A percentile compares a stretch with the other conserved stretches of the same genome.
Conservation (phyloP, 164 flowering plant genomes). For the Chimonanthus praecox region DNA sequence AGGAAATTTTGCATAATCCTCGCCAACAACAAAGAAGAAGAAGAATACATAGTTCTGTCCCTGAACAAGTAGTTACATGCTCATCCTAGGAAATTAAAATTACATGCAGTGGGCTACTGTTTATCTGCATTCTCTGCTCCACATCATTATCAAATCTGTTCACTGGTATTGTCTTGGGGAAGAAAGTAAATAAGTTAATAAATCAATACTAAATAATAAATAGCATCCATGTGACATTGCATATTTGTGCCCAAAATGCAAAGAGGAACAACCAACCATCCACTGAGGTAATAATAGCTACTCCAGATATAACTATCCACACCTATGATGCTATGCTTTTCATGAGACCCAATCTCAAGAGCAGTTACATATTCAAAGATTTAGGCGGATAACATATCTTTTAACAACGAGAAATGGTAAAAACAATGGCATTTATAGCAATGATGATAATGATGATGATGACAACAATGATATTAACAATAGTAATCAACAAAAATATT, state of each 20-base stretch:
- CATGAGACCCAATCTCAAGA: neutral
- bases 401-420: neutral
- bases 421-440: neutral
- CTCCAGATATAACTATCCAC: neutral
- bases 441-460: neutral
- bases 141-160: neutral
- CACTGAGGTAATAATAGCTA: neutral
- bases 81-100: neutral
- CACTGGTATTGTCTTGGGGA: neutral
- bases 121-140: neutral
- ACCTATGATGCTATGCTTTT: neutral
- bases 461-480: neutral
- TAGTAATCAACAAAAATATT: too few species aligned
- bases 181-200: too few species aligned
- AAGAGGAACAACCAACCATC: neutral
- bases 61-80: neutral
- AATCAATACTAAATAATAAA: neutral
- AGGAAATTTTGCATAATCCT: too few species aligned
- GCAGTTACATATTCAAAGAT: neutral
- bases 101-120: neutral
- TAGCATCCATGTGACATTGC: neutral
- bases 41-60: too few species aligned
- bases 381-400: neutral
- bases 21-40: too few species aligned
- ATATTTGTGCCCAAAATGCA: neutral